Conservation (phyloP, 2,329 filamentous ascomycete species). For the Aspergillus clavatus region DNA sequence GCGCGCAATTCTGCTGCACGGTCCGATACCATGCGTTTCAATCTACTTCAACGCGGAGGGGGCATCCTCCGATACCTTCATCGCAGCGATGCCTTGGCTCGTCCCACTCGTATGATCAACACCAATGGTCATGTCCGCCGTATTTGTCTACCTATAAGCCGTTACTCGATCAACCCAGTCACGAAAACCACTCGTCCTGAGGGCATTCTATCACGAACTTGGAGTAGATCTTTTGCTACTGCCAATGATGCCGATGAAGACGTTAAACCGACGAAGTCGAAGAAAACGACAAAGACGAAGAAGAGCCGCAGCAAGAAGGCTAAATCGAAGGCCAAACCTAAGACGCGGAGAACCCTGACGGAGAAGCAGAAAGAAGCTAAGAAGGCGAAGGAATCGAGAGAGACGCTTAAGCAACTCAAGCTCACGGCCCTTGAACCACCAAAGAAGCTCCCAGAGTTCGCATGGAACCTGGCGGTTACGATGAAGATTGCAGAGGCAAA, state of each 20-base stretch:
- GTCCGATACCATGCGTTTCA: conserved; percentile 27
- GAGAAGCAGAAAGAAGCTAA: conserved; percentile 28
- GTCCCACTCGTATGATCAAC: conserved; percentile 23
- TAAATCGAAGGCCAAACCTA: conserved; percentile 25
- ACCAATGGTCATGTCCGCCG: conserved; percentile 25
- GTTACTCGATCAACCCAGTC: conserved; percentile 11
- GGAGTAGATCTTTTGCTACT: conserved; percentile 30
- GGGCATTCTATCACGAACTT: conserved; percentile 16
- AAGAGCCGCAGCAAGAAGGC: conserved; percentile 22
- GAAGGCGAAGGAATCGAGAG: conserved; percentile 26
- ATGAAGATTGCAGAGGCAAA: conserved; percentile 15
- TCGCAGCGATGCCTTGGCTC: conserved; percentile 20
- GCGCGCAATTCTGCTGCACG: conserved; percentile 1
- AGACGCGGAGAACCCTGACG: conserved; percentile 28
- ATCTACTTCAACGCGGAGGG: conserved; percentile 28
- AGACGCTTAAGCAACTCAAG: conserved; percentile 33
- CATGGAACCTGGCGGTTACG: conserved; percentile 20
- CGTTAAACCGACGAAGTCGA: conserved; percentile 19
- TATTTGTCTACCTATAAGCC: conserved; percentile 20
- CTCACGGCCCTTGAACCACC: conserved; percentile 30
- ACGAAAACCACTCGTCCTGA: conserved; percentile 10
- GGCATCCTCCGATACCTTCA: conserved; percentile 28
- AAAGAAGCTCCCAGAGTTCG: conserved; percentile 27
- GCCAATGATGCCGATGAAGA: conserved; percentile 28
- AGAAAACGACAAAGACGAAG: conserved; percentile 14